phyloP scores from a whole-genome alignment of 129 eudicot species.

The Artemisia annua region DNA sequence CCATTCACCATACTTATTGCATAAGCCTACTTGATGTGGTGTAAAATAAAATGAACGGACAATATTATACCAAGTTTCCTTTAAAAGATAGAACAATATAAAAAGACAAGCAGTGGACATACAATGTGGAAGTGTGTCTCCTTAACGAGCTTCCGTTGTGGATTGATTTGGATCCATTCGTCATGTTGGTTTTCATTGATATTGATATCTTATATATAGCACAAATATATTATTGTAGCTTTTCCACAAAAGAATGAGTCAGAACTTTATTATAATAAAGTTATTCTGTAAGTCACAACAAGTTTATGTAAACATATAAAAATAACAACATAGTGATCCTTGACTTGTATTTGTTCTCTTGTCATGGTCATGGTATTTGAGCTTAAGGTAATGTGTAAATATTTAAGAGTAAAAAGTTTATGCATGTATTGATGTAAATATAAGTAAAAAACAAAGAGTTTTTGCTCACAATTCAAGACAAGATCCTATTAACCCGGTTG shows the following conservation, averaged over 20 bases:
- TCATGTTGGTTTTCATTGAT: background rate
- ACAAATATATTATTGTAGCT: no score
- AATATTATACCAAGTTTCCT: background rate
- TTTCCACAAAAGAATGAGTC: background rate
- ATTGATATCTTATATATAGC: background rate
- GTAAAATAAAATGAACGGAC: background rate
- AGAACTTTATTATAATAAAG: background rate
- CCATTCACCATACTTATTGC: background rate
- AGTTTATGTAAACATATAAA: no score
- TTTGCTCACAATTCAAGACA: conserved; percentile 27
- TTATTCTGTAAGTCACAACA: background rate
- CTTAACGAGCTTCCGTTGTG: background rate
- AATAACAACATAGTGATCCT: no score
- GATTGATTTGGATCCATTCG: background rate
- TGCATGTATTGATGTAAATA: background rate
- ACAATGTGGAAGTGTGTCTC: background rate
- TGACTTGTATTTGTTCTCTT: background rate
- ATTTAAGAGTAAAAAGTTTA: background rate
- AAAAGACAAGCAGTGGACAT: background rate
- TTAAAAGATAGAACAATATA: background rate
- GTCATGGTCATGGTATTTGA: background rate
- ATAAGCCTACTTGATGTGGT: background rate
- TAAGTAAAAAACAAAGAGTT: background rate
- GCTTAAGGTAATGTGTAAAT: no score
- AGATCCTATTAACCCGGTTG: conserved; percentile 54